Evolutionary conservation across 176 grass and related monocot genomes (phyloP), one percentile per base, ranked within the genome.

Genomic region (Microstegium vimineum): DNA sequence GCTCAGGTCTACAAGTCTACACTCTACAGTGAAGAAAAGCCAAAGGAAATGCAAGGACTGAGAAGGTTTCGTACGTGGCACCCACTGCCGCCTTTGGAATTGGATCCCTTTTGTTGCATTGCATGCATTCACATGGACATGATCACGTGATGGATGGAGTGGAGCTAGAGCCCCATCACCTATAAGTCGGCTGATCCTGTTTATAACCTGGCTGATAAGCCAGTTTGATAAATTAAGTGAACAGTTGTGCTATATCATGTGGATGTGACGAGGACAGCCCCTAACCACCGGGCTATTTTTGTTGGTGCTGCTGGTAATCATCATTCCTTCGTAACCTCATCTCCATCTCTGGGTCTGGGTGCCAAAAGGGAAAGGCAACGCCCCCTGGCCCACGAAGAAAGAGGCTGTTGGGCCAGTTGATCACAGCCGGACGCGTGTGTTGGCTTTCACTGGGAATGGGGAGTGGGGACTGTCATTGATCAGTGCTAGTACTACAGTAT

Each of bases 101-200:
- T 65, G 35, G 22, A n/a, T n/a, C n/a, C 23, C 32, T 62, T n/a
- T 22, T 54, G 47, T 52, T 52, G 74, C 81, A n/a, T n/a, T n/a
- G n/a, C n/a, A n/a, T n/a, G n/a, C n/a, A 75, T 84, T 80, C 76
- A 81, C 62, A 81, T 62, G 76, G 80, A 78, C 32, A n/a, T 3
- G 52, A 4, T 56, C 52, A 56, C 52, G 23, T 56, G 52, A 56
- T 56, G 52, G 52, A 22, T 51, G 42, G 12, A 45, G 4, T 52
- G 49, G n/a, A n/a, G n/a, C n/a, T n/a, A n/a, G n/a, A n/a, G n/a
- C n/a, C n/a, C n/a, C n/a, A n/a, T n/a, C n/a, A n/a, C n/a, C n/a
- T n/a, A n/a, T n/a, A n/a, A n/a, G n/a, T n/a, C n/a, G n/a, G n/a
- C n/a, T n/a, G n/a, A n/a, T n/a, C n/a, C n/a, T n/a, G n/a, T n/a